These are phyloP conservation scores for Carex arenaria DNA, from an alignment of 202 grass and related monocot genomes.

Conservation along the genomic window DNA sequence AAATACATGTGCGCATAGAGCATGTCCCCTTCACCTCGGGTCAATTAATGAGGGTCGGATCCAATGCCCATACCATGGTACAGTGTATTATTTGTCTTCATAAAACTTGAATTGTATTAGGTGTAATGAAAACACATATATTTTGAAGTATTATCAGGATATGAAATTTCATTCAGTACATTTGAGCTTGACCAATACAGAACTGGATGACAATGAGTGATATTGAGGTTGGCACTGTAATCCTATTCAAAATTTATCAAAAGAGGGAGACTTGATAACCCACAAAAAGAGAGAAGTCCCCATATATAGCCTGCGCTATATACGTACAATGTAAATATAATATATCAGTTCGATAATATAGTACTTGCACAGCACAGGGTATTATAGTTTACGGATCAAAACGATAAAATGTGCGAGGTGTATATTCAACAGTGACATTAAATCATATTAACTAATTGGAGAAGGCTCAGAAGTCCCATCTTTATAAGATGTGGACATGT, in stretches of 20 bases:
- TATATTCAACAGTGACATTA: background rate
- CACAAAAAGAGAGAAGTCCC: background rate
- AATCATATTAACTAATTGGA: background rate
- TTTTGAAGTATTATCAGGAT: background rate
- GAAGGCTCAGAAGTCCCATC: background rate
- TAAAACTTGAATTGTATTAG: background rate
- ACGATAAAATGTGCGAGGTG: background rate
- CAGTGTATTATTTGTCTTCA: background rate
- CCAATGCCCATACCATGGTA: conserved; percentile 98
- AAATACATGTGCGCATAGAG: conserved; percentile 99
- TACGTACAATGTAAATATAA: background rate
- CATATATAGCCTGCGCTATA: background rate
- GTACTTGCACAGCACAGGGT: background rate
- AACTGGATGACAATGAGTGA: background rate
- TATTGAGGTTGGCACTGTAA: background rate
- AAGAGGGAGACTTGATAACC: background rate
- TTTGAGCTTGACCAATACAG: background rate
- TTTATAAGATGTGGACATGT: background rate
- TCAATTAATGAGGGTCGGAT: conserved; percentile 90
- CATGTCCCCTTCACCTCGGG: conserved; percentile 93
- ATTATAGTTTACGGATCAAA: background rate
- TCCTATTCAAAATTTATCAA: background rate
- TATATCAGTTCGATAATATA: background rate
- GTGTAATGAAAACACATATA: background rate
- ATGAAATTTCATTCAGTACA: background rate